Evolutionary conservation across 1,284 basidiomycete genomes (phyloP), one percentile per base, ranked within the genome.

Genomic region (Rhodotorula mucilaginosa): DNA sequence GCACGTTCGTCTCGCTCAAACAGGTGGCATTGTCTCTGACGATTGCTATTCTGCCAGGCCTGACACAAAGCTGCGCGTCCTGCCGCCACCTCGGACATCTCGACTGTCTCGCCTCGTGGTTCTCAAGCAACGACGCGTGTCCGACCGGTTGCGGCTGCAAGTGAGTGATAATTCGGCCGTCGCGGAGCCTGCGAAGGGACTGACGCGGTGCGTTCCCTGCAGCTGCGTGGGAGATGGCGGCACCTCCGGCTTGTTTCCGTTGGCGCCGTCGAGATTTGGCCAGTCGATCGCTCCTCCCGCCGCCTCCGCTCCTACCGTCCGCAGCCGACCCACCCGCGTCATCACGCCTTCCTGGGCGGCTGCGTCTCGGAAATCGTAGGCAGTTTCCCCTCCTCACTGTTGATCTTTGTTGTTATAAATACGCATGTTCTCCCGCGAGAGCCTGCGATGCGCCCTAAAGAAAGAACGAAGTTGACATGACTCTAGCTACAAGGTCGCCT

Each of bases 101-200:
- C 65, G 63, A 58, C 19, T 76, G 74, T 51, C 60, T 70, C 26
- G 29, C 57, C 12, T 13, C 47, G 47, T 76, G 72, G 72, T 76
- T 67, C 61, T 49, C 31, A 2, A 44, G 47, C 1, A 51, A 65
- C 34, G 57, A 65, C 2, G 46, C 18, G 1, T 75, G 74, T 60
- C 74, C 74, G 23, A 69, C 71, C 2, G 74, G 74, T 16, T 75
- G 74, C 56, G 74, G 74, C 15, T 75, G 74, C 66, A 47, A 47
- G 73, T 74, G 44, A 65, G 68, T 57, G 19, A 15, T 13, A 29
- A 13, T 8, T 5, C 29, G 23, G 29, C 31, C 18, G 1, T 18
- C 18, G 57, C 52, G 12, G 7, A 21, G 3, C 29, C 10, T 23
- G 3, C 4, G 0, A 4, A 10, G 1, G 19, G 7, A 10, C 47